Percentiles rank a stretch among this genome's conserved stretches.
phyloP scores from a whole-genome alignment of 352 stramenopile genomes.

The Lagenidium giganteum region DNA sequence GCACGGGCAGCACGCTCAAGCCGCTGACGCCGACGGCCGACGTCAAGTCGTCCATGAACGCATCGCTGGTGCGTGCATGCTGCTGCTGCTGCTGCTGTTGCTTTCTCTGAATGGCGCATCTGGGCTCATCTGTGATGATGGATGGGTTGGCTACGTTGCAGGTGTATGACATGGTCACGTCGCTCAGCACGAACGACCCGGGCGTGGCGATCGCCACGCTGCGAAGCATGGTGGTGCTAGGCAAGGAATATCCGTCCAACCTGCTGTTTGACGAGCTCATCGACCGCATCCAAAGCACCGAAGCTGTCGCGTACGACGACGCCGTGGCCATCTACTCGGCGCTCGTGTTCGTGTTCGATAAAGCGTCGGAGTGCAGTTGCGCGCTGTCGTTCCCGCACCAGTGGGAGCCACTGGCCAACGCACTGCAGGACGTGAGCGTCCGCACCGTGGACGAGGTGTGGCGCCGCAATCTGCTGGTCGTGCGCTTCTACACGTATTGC shows the following conservation, averaged over 20 bases:
- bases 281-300: conserved; percentile 70
- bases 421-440: conserved; percentile 51
- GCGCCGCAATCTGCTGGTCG: conserved; percentile 62
- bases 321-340: conserved; percentile 73
- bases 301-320: conserved; percentile 61
- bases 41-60: conserved; percentile 73
- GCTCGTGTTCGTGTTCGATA: conserved; percentile 81
- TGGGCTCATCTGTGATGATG: not conserved
- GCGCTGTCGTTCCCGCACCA: conserved; percentile 56
- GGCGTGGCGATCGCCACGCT: conserved; percentile 71
- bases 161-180: conserved; percentile 78
- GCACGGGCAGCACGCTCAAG: conserved; percentile 26
- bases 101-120: not conserved
- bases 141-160: not conserved
- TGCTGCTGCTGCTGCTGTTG: not conserved
- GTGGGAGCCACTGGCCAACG: conserved; percentile 57
- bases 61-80: conserved; percentile 41
- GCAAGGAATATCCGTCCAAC: conserved; percentile 78
- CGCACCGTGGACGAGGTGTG: conserved; percentile 46
- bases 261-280: conserved; percentile 77
- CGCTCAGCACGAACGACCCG: conserved; percentile 79
- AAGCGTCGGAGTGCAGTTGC: conserved; percentile 57
- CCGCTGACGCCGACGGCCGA: conserved; percentile 53
- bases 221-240: conserved; percentile 75
- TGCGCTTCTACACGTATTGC: conserved; percentile 82